Percentiles rank a stretch among this genome's conserved stretches.
phyloP scores from a whole-genome alignment of 1,284 basidiomycete genomes.

The Cryptococcus sp. region DNA sequence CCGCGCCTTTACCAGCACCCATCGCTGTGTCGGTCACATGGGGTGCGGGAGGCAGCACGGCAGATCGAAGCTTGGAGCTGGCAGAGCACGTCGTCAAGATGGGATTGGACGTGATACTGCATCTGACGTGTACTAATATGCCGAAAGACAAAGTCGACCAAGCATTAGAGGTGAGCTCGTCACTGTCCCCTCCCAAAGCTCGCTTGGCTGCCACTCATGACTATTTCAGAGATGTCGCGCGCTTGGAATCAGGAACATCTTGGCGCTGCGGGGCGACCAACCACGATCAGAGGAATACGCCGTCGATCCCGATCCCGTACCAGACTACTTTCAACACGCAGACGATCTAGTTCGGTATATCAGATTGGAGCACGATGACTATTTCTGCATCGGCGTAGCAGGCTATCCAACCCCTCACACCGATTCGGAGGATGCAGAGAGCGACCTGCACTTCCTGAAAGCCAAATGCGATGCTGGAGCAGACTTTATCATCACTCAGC shows the following conservation, averaged over 20 bases:
- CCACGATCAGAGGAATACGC: slow-evolving; percentile 92
- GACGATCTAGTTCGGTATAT: slow-evolving; percentile 91
- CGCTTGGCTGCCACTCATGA: too few relatives aligned
- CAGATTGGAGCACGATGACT: slow-evolving; percentile 75
- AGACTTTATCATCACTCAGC: slow-evolving; percentile 92
- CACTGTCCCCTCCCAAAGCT: too few relatives aligned
- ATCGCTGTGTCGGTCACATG: slow-evolving; percentile 87
- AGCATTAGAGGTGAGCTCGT: slow-evolving; percentile 67
- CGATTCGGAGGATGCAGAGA: slow-evolving; percentile 66
- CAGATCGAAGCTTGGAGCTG: slow-evolving; percentile 82
- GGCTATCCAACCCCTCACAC: slow-evolving; percentile 93
- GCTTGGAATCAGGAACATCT: slow-evolving; percentile 82
- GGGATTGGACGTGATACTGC: slow-evolving; percentile 72
- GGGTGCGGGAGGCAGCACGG: slow-evolving; percentile 95
- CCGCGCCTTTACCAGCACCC: slow-evolving; percentile 59
- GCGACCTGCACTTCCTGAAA: slow-evolving; percentile 77
- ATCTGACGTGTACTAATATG: slow-evolving; percentile 99
- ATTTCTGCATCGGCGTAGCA: slow-evolving; percentile 74
- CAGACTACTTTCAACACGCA: slow-evolving; percentile 88
- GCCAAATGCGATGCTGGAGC: slow-evolving; percentile 93
- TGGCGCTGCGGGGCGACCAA: slow-evolving; percentile 92
- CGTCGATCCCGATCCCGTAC: slow-evolving; percentile 71
- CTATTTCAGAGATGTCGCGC: slow-evolving; percentile 69
- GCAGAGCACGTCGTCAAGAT: slow-evolving; percentile 64
- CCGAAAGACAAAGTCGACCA: slow-evolving; percentile 81